These are phyloP conservation scores for Coniochaeta pulveracea DNA, from an alignment of 2,329 filamentous ascomycete species.

Conservation along the genomic window DNA sequence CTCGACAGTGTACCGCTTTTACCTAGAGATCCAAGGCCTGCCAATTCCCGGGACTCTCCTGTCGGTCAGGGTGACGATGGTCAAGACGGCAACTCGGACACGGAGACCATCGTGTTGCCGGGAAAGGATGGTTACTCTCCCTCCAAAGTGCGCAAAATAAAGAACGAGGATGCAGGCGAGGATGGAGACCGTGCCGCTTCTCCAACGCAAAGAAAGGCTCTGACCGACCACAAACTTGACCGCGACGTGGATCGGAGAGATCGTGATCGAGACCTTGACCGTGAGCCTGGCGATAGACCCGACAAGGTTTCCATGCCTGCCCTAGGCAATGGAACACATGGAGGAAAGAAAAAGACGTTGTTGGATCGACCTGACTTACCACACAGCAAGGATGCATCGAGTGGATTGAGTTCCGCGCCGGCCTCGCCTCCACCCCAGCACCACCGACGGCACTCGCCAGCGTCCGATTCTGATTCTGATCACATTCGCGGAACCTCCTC, in stretches of 20 bases:
- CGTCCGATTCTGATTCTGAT: conserved; percentile 46
- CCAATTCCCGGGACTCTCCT: conserved; percentile 18
- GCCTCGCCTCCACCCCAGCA: conserved; percentile 37
- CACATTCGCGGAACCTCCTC: conserved; percentile 30
- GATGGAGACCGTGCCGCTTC: conserved; percentile 32
- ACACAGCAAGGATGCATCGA: conserved; percentile 39
- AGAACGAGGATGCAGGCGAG: conserved; percentile 53
- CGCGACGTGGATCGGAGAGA: conserved; percentile 9
- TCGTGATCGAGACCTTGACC: conserved; percentile 6
- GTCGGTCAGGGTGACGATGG: conserved; percentile 28
- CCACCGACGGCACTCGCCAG: conserved; percentile 26
- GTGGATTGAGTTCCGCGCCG: conserved; percentile 47
- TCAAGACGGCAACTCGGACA: conserved; percentile 55
- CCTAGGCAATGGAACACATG: conserved; percentile 19
- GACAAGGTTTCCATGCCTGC: conserved; percentile 11
- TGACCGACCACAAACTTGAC: conserved; percentile 22
- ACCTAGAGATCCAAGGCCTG: conserved; percentile 18
- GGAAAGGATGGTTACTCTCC: conserved; percentile 52
- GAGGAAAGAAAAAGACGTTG: conserved; percentile 13
- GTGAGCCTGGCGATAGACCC: conserved; percentile 19
- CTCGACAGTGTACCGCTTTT: conserved; percentile 14
- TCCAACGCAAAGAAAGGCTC: conserved; percentile 20
- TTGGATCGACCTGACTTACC: conserved; percentile 9
- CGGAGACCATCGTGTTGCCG: conserved; percentile 59
- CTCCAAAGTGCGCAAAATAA: conserved; percentile 51